Conservation (phyloP, 73 alveolate genomes). For the Paramecium sonneborni region DNA sequence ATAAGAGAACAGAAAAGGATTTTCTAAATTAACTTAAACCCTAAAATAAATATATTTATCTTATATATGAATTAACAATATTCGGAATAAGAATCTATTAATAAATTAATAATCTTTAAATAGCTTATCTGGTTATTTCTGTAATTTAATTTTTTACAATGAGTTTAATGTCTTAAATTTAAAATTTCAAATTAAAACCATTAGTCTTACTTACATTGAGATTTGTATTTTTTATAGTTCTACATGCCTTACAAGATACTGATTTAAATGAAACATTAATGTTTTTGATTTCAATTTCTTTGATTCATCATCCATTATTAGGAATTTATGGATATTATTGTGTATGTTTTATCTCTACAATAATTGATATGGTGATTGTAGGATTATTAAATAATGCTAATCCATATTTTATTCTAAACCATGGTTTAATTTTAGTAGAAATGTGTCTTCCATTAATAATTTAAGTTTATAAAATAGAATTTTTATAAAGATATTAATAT, state of each 20-base stretch:
- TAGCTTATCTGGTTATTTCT: neutral
- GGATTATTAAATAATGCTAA: neutral
- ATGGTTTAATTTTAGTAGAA: neutral
- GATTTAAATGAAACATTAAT: neutral
- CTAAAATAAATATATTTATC: neutral
- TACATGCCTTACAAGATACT: neutral
- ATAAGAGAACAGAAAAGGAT: slow-evolving; percentile 41
- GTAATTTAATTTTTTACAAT: neutral
- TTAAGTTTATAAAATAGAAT: slow-evolving; percentile 17
- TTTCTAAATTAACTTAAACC: neutral
- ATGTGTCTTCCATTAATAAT: neutral
- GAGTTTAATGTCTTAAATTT: neutral
- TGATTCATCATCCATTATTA: neutral
- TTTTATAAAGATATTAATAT: slow-evolving; percentile 17
- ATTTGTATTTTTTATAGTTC: neutral
- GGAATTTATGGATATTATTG: neutral
- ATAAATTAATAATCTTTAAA: neutral
- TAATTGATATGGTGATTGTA: neutral
- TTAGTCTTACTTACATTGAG: neutral
- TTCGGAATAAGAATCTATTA: neutral
- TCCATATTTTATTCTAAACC: neutral
- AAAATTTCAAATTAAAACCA: neutral
- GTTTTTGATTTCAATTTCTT: neutral
- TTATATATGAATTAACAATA: neutral
- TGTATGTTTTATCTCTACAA: neutral